Evolutionary conservation across 1,284 basidiomycete genomes (phyloP).

Genomic region (Sparassis latifolia): DNA sequence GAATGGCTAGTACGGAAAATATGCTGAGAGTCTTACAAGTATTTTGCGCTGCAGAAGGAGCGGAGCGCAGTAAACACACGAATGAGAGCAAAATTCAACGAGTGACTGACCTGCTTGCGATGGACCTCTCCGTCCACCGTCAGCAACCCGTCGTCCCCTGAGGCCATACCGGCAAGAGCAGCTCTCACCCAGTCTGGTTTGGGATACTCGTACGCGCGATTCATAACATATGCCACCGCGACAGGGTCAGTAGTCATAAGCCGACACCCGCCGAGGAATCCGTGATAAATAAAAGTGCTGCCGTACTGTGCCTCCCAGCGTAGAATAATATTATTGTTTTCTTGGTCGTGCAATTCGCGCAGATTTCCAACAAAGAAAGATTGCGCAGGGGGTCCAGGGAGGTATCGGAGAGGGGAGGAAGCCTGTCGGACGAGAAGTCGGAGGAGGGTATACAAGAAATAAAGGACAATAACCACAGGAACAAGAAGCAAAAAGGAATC

Average conservation of each 20-base stretch:
- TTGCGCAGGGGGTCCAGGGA: conserved; percentile 32
- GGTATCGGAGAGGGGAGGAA: conserved; percentile 31
- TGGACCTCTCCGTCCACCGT: conserved; percentile 48
- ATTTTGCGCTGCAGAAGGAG: conserved; percentile 30
- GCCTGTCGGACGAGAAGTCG: conserved; percentile 27
- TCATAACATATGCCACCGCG: conserved; percentile 56
- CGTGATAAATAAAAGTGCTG: conserved; percentile 46
- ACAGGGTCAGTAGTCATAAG: conserved; percentile 56
- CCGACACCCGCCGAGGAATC: conserved; percentile 46
- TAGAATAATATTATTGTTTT: conserved; percentile 45
- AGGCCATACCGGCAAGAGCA: conserved; percentile 48
- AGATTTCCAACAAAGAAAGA: conserved; percentile 54
- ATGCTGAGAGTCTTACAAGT: conserved; percentile 23
- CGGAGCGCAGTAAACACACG: conserved; percentile 1
- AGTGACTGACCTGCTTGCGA: conserved; percentile 37
- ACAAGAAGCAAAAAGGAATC: conserved; percentile 8
- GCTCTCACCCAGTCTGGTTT: conserved; percentile 60
- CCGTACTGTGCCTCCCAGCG: conserved; percentile 45
- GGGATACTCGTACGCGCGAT: conserved; percentile 54
- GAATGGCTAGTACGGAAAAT: neutral
- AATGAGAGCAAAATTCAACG: conserved; percentile 2
- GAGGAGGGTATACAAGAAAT: conserved; percentile 29
- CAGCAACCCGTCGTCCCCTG: conserved; percentile 40
- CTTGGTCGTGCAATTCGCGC: conserved; percentile 47
- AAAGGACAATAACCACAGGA: conserved; percentile 10